Base-by-base conservation (phyloP, 2,329 filamentous ascomycete genomes). In the Pseudogymnoascus sp. region DNA sequence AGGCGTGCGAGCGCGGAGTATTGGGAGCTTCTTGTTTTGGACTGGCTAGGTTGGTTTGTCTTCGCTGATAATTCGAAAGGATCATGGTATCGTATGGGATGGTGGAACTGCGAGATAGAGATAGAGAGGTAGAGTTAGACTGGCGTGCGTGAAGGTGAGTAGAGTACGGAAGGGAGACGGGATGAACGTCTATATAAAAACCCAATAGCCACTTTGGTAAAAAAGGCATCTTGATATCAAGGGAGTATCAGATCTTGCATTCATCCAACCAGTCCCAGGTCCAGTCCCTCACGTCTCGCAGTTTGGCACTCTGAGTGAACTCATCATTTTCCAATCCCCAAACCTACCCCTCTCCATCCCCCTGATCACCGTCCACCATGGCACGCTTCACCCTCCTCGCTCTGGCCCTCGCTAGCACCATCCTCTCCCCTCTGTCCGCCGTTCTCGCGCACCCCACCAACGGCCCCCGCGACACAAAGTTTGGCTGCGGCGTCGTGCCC, bases 401-500 rank as follows among this genome's bases (percentile, higher is more conserved):
- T 26, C 53, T 68, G 37, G 66, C 63, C 29, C 59, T 66, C 33
- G 68, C 65, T 50, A 64, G 16, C 37, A 33, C 29, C 50, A 56
- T 56, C 29, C n/a, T 56, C 50, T 33, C 50, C n/a, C 50, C 50
- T 56, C 47, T 67, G 16, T 38, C 62, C 11, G 31, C 64, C 33
- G 63, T 64, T 13, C 42, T 63, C 37, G 66, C 66, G 26, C 66
- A 67, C 56, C 66, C 66, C 10, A 6, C 60, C 16, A 65, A 65
- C 11, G 63, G 38, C 13, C 61, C 63, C n/a, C 60, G 66, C 21
- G 47, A 50, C 33, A 56, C 35, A 50, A 62, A 62, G 16, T 62
- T 63, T 53, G 69, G 66, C 19, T 67, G 65, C 62, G 63, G 64
- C 16, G 64, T 63, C 8, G 65, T 64, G 21, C 69, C 70, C 14